Base-by-base conservation (phyloP, 2,329 filamentous ascomycete genomes). In the Colletotrichum karsti region DNA sequence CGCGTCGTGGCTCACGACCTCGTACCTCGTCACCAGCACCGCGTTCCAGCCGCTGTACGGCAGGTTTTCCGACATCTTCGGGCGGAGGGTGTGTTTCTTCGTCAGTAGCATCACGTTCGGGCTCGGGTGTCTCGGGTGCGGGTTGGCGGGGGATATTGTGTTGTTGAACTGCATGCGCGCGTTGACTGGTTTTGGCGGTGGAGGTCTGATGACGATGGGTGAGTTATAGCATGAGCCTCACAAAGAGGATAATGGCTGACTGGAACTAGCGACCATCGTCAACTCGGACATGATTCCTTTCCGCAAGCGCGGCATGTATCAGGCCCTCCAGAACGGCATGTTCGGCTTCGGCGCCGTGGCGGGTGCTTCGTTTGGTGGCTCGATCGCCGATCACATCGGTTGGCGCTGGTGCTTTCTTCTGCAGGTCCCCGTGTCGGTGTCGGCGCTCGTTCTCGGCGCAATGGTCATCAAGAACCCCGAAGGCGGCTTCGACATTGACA, bases 1-100 rank as follows among this genome's bases (percentile, higher is more conserved):
- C 10, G 91, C 92, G 1, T 93, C 91, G 0, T 94, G 92, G 92
- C 80, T 93, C 22, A 92, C 91, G 1, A 94, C 91, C 0, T 88
- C 90, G 0, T 93, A 93, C 73, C 83, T 93, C 22, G 82, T 93
- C 64, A 93, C 91, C 0, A 90, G 87, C 6, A 93, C 91, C 1
- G 90, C 91, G 2, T 91, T 93, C 59, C 90, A 93, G 74, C 91
- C 91, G 1, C 82, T 94, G 0, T 92, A 92, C 72, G 91, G 91
- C 1, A 87, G 91, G 1, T 82, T 93, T 4, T 92, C 90, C 1
- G 91, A 94, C 74, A 90, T 91, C 6, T 86, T 93, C 63, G 91
- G 91, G 1, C 84, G 91, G 4, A 85, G 88, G 1, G 73, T 84
- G 4, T 87, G 88, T 67, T 92, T 92, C 77, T 86, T 93, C 63